A percentile compares a stretch with the other conserved stretches of the same genome.
phyloP scores from a whole-genome alignment of 257 asterid genomes.

The Plectranthus barbatus region DNA sequence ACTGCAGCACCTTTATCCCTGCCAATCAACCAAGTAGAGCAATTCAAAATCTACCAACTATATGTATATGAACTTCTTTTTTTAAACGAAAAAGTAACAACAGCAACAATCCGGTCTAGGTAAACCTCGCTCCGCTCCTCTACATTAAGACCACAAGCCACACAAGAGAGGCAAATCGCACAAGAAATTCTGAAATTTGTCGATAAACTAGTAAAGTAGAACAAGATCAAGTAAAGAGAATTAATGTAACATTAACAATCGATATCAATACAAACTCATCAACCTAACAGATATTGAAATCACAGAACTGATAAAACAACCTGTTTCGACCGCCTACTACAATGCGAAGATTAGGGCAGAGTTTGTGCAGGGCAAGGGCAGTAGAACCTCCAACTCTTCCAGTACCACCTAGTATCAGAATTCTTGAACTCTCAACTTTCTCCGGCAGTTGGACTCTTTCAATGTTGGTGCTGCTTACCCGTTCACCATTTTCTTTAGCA shows the following conservation, averaged over 20 bases:
- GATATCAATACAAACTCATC: not conserved
- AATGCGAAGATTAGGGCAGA: slow-evolving; percentile 61
- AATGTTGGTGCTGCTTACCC: slow-evolving; percentile 8
- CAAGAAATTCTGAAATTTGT: no score
- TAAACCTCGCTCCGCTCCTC: not conserved
- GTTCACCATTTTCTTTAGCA: slow-evolving; percentile 17
- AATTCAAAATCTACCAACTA: not conserved
- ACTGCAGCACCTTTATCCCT: slow-evolving; percentile 75
- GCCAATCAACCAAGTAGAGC: slow-evolving; percentile 1
- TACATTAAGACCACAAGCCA: not conserved
- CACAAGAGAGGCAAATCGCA: no score
- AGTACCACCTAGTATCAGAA: slow-evolving; percentile 83
- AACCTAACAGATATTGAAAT: not conserved
- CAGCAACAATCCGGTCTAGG: no score
- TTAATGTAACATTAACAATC: no score
- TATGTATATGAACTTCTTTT: not conserved
- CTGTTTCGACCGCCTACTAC: slow-evolving; percentile 77
- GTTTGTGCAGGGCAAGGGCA: slow-evolving; percentile 66
- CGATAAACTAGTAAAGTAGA: no score
- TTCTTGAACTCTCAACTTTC: slow-evolving; percentile 45
- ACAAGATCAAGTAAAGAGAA: no score
- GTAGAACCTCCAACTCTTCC: slow-evolving; percentile 99
- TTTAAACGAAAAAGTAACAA: no score
- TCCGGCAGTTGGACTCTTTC: slow-evolving; percentile 42
- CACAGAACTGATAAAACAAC: slow-evolving; percentile 5